These are phyloP conservation scores for Mycena chlorophos DNA, from an alignment of 768 basidiomycete genomes.

Conservation along the genomic window DNA sequence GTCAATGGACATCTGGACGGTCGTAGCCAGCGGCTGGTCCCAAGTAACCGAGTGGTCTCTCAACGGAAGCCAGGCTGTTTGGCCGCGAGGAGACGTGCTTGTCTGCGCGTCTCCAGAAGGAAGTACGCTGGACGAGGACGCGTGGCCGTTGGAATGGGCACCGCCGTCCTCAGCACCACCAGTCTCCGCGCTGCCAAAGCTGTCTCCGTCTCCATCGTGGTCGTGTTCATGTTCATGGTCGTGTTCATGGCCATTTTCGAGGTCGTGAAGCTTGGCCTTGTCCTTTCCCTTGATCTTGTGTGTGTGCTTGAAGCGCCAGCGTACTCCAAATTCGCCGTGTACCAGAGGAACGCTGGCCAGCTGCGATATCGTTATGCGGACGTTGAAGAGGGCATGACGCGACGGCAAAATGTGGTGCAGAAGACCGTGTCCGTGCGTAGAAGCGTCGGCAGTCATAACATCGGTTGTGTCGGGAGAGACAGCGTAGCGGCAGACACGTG, in stretches of 20 bases:
- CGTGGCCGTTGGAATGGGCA: conserved; percentile 10
- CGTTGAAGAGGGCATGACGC: conserved; percentile 65
- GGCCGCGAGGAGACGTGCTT: conserved; percentile 52
- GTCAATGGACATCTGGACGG: neutral
- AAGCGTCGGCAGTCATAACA: neutral
- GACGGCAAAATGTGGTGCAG: conserved; percentile 57
- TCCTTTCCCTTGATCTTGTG: conserved; percentile 30
- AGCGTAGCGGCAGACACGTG: too few relatives aligned
- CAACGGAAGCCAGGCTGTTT: conserved; percentile 59
- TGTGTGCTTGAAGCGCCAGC: conserved; percentile 71
- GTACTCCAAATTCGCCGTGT: conserved; percentile 67
- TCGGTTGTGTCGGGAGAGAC: too few relatives aligned
- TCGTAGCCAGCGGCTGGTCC: conserved; percentile 41
- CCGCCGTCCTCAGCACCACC: conserved; percentile 2
- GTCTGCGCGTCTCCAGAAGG: neutral
- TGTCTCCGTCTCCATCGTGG: neutral
- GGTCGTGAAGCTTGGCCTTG: conserved; percentile 20
- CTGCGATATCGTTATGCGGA: conserved; percentile 61
- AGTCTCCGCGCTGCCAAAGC: conserved; percentile 2
- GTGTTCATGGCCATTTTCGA: neutral
- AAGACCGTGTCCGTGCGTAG: conserved; percentile 30
- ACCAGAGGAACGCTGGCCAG: conserved; percentile 75
- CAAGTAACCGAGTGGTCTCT: conserved; percentile 66
- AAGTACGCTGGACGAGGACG: neutral
- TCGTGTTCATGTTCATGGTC: conserved; percentile 2